These are phyloP conservation scores for Cicer chorassanicum DNA, from an alignment of 306 rosid species.

Conservation along the genomic window DNA sequence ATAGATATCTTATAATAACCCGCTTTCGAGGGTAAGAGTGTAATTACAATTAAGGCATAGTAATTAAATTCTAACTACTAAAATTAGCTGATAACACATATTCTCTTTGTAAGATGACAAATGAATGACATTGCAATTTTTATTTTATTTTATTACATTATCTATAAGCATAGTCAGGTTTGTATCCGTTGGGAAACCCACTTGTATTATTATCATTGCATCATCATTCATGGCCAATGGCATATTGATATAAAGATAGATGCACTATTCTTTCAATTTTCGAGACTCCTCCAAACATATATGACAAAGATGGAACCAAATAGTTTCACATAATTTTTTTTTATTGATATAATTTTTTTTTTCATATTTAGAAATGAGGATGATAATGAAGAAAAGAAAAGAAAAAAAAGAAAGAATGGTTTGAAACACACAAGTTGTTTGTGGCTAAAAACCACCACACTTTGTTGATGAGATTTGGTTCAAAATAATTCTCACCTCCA, in stretches of 20 bases:
- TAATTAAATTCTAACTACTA: neutral
- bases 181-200: constrained; percentile 1
- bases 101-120: constrained; percentile 28
- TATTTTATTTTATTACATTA: constrained; percentile 35
- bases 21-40: neutral
- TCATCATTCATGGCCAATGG: constrained; percentile 22
- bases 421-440: constrained; percentile 68
- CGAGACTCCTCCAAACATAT: constrained; percentile 8
- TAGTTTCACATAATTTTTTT: neutral
- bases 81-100: neutral
- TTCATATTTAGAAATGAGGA: constrained; percentile 38
- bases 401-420: constrained; percentile 37
- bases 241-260: neutral
- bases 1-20: neutral
- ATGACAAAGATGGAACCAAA: constrained; percentile 33
- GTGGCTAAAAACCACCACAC: constrained; percentile 61
- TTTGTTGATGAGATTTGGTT: constrained; percentile 64
- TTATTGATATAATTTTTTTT: neutral
- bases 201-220: constrained; percentile 16
- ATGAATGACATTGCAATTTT: neutral
- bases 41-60: no score
- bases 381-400: constrained; percentile 49
- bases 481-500: constrained; percentile 73
- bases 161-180: constrained; percentile 21
- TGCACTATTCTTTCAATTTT: constrained; percentile 9